phyloP scores from a whole-genome alignment of 2,329 filamentous ascomycete species.

The Paraphaeosphaeria sporulosa region DNA sequence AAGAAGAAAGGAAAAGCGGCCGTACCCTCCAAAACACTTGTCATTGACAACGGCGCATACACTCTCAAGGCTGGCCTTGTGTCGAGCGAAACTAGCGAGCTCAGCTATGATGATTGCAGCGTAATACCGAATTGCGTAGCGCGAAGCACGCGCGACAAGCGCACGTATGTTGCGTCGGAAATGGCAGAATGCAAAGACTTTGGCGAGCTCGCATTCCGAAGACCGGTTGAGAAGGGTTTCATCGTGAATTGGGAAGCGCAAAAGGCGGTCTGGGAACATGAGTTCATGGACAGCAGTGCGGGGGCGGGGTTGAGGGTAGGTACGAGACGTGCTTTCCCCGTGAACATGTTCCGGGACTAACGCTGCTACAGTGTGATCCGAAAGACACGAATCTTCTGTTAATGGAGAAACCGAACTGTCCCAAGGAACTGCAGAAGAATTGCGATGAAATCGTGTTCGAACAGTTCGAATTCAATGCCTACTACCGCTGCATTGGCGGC shows the following conservation, averaged over 20 bases:
- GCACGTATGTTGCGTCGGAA: constrained; percentile 81
- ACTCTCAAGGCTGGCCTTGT: constrained; percentile 89
- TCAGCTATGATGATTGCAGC: constrained; percentile 59
- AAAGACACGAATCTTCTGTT: constrained; percentile 83
- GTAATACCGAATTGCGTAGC: constrained; percentile 89
- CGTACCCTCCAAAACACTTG: constrained; percentile 65
- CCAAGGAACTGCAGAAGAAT: constrained; percentile 83
- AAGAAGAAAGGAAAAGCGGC: constrained; percentile 38
- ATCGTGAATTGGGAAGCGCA: constrained; percentile 97
- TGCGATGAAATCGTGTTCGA: constrained; percentile 98
- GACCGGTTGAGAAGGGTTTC: constrained; percentile 93
- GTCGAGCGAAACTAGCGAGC: constrained; percentile 34
- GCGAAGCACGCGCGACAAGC: constrained; percentile 76
- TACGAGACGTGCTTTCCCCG: constrained; percentile 21
- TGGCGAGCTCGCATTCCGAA: constrained; percentile 84
- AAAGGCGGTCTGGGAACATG: constrained; percentile 93
- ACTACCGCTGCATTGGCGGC: constrained; percentile 74
- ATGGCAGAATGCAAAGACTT: constrained; percentile 83
- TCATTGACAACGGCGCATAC: constrained; percentile 93
- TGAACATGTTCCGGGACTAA: constrained; percentile 7
- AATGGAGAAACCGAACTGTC: constrained; percentile 83
- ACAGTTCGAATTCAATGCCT: constrained; percentile 90
- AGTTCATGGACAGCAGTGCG: constrained; percentile 78
- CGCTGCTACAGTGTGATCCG: constrained; percentile 68
- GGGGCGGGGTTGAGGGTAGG: constrained; percentile 65